These are phyloP conservation scores for Rhododendron simsii DNA, from an alignment of 148 eudicot species.

Conservation along the genomic window DNA sequence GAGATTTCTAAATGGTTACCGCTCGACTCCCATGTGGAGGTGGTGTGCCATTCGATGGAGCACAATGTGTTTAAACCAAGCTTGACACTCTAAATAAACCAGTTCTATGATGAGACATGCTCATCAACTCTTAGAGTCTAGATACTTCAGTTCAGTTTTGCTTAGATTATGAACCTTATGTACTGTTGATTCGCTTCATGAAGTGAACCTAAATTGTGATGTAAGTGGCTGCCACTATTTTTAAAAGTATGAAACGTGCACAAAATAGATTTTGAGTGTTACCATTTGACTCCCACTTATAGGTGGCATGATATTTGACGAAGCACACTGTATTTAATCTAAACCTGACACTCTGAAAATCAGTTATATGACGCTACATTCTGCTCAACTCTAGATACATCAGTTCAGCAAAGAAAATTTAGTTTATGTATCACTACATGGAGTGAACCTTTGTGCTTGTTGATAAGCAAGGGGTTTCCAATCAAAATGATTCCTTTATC, in stretches of 20 bases:
- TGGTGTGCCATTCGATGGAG: background rate
- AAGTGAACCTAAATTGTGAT: background rate
- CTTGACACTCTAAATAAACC: background rate
- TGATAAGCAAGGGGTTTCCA: background rate
- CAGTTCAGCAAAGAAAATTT: background rate
- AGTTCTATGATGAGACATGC: background rate
- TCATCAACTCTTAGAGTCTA: background rate
- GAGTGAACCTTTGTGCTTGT: background rate
- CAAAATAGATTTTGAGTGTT: background rate
- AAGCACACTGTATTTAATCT: background rate
- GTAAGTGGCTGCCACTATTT: background rate
- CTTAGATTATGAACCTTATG: background rate
- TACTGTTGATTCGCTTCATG: background rate
- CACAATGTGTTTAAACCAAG: background rate
- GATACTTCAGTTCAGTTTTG: background rate
- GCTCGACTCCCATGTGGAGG: background rate
- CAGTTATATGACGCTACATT: background rate
- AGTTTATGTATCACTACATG: background rate
- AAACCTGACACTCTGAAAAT: background rate
- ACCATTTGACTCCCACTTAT: background rate
- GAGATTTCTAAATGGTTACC: background rate
- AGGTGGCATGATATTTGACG: background rate
- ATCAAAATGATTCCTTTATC: too few relatives aligned
- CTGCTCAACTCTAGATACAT: background rate
- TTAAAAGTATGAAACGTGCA: background rate